phyloP scores from a whole-genome alignment of 768 basidiomycete genomes.

The Termitomyces sp. region DNA sequence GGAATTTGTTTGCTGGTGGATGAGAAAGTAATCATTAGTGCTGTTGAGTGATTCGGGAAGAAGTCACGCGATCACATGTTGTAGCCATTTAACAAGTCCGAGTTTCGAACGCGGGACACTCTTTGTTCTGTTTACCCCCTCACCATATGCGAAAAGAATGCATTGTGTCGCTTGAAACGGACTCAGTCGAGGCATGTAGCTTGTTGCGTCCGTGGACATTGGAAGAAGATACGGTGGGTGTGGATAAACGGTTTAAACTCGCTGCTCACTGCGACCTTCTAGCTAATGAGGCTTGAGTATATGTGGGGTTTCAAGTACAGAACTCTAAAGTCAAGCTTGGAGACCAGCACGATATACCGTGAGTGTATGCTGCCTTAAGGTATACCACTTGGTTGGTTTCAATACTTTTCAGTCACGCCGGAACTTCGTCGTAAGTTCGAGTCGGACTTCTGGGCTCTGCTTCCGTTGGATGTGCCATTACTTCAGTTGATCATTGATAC shows the following conservation, averaged over 20 bases:
- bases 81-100: no score
- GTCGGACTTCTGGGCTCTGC: neutral
- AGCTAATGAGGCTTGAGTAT: neutral
- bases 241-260: neutral
- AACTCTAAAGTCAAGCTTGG: neutral
- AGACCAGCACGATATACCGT: neutral
- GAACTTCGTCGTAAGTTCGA: neutral
- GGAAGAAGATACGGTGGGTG: neutral
- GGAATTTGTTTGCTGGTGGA: no score
- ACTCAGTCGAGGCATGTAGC: neutral
- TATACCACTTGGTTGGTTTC: no score
- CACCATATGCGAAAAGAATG: no score
- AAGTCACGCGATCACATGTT: no score
- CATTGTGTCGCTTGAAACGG: neutral
- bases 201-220: neutral
- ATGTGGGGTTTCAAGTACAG: neutral
- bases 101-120: no score
- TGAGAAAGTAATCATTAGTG: no score
- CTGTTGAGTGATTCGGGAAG: no score
- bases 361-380: neutral
- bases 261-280: neutral
- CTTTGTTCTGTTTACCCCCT: no score
- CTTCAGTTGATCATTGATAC: neutral
- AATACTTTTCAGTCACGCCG: neutral
- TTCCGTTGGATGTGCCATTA: neutral